These are phyloP conservation scores for Cyanidium caldarium DNA, from an alignment of 23 red algal species.

Conservation along the genomic window DNA sequence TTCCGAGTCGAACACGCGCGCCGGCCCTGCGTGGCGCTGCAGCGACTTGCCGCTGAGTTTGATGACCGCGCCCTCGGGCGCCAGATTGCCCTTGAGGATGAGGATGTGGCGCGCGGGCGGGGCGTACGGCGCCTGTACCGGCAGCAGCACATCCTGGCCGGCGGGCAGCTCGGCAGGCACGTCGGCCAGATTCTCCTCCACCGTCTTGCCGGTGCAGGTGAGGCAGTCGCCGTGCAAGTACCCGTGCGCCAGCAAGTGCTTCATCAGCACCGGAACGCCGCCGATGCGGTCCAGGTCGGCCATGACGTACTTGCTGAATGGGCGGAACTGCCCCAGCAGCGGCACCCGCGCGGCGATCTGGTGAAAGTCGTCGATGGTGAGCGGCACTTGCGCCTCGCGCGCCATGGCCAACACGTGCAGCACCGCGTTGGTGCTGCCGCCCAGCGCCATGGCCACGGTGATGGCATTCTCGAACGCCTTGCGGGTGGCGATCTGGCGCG, in stretches of 20 bases:
- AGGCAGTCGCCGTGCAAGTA: conserved; percentile 89
- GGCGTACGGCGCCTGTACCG: conserved; percentile 44
- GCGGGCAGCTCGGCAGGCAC: conserved; percentile 29
- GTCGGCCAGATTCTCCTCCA: conserved; percentile 65
- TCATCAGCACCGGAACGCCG: conserved; percentile 95
- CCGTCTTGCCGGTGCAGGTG: conserved; percentile 87
- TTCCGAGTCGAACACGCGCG: conserved; percentile 87
- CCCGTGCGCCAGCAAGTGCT: conserved; percentile 67
- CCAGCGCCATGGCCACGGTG: conserved; percentile 77
- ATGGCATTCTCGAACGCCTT: conserved; percentile 97
- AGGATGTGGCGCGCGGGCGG: conserved; percentile 74
- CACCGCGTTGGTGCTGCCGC: conserved; percentile 93
- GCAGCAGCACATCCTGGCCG: conserved; percentile 43
- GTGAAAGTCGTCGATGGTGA: conserved; percentile 95
- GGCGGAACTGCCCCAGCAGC: conserved; percentile 90
- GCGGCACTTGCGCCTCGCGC: conserved; percentile 76
- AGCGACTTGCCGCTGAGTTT: conserved; percentile 86
- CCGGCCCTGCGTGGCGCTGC: conserved; percentile 62
- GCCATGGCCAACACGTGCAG: conserved; percentile 86
- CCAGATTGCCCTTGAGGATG: conserved; percentile 87
- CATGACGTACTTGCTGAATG: conserved; percentile 93
- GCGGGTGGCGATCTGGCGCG: conserved; percentile 59
- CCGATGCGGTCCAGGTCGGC: conserved; percentile 89
- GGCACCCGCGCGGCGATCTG: conserved; percentile 58
- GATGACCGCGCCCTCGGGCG: conserved; percentile 91